These are phyloP conservation scores for Lasiodiplodia citricola DNA, from an alignment of 2,329 filamentous ascomycete genomes.

Conservation along the genomic window DNA sequence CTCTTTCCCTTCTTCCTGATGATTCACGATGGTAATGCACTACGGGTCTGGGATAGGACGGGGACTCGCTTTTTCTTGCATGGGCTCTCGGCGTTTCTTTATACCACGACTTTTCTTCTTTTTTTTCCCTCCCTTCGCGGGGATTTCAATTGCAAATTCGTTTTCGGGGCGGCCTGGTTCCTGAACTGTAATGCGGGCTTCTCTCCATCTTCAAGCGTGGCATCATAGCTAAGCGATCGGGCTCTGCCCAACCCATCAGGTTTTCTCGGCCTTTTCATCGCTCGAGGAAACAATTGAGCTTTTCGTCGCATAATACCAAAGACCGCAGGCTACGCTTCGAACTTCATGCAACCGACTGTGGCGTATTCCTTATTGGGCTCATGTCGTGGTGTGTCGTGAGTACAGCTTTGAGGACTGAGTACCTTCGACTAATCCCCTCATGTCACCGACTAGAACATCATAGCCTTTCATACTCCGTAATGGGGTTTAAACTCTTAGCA, in stretches of 20 bases:
- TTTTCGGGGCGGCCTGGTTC: not conserved
- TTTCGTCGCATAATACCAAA: not conserved
- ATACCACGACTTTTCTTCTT: not conserved
- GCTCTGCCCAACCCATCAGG: not conserved
- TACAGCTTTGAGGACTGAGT: too few species aligned
- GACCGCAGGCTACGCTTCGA: not conserved
- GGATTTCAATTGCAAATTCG: not conserved
- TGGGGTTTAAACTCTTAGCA: too few species aligned
- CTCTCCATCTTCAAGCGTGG: slow-evolving; percentile 9
- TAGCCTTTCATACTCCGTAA: too few species aligned
- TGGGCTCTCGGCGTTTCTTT: slow-evolving; percentile 13
- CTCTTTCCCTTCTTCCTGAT: slow-evolving; percentile 2
- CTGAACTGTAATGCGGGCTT: not conserved
- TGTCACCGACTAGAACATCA: too few species aligned
- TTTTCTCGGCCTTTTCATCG: not conserved
- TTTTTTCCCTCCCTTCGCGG: not conserved
- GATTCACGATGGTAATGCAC: slow-evolving; percentile 9
- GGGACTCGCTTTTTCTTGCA: slow-evolving; percentile 5
- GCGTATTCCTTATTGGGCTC: not conserved
- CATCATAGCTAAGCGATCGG: not conserved
- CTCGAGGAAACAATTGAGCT: not conserved
- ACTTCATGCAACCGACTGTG: not conserved
- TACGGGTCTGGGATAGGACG: not conserved
- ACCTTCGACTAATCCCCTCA: too few species aligned
- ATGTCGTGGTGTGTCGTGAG: too few species aligned